Evolutionary conservation across 2,329 filamentous ascomycete genomes (phyloP).

Genomic region (Fonsecaea erecta): DNA sequence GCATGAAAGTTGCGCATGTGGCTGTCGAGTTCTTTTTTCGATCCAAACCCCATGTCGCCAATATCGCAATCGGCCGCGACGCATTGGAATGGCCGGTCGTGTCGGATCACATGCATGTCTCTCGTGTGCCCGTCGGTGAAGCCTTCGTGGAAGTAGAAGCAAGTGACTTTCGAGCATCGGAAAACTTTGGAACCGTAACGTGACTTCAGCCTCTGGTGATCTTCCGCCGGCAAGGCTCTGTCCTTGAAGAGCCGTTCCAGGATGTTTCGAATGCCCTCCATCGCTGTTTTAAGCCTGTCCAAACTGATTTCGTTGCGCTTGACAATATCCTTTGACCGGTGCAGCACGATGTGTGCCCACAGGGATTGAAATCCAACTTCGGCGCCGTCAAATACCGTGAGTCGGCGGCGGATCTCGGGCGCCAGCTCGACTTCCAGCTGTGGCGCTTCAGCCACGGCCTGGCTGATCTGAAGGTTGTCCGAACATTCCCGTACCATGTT

Average conservation of each 20-base stretch:
- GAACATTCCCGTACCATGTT: not conserved
- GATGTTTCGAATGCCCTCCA: not conserved
- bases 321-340: not conserved
- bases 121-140: conserved; percentile 42
- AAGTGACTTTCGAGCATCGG: conserved; percentile 51
- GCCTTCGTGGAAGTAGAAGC: conserved; percentile 52
- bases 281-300: not conserved
- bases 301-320: not conserved
- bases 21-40: conserved; percentile 47
- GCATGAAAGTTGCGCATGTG: conserved; percentile 42
- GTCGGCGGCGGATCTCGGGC: not conserved
- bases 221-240: not conserved
- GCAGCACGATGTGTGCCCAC: not conserved
- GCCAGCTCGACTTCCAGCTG: not conserved
- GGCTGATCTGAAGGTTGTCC: not conserved
- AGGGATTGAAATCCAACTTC: not conserved
- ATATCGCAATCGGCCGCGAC: not conserved
- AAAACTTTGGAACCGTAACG: conserved; percentile 48
- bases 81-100: conserved; percentile 33
- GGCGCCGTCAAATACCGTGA: not conserved
- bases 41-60: conserved; percentile 44
- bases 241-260: not conserved
- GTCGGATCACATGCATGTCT: conserved; percentile 47
- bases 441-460: not conserved
- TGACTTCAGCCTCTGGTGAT: conserved; percentile 25